Evolutionary conservation across 2,329 filamentous ascomycete species (phyloP).

Genomic region (Penicillium janthinellum): DNA sequence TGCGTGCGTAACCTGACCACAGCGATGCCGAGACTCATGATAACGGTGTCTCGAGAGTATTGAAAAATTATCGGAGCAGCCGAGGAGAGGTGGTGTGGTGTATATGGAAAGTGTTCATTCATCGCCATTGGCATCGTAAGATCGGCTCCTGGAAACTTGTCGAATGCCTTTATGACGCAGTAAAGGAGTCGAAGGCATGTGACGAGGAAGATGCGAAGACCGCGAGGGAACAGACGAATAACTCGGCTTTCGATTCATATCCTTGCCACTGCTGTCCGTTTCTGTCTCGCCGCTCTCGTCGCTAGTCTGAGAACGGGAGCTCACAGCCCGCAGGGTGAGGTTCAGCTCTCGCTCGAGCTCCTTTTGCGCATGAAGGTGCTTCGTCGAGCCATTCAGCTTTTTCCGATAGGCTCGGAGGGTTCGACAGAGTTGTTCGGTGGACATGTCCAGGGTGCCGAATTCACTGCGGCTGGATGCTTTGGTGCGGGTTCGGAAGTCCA

Average conservation of each 20-base stretch:
- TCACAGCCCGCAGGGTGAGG: constrained; percentile 40
- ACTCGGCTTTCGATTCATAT: constrained; percentile 32
- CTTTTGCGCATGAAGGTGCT: constrained; percentile 52
- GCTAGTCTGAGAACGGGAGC: constrained; percentile 32
- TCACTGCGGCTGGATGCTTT: constrained; percentile 44
- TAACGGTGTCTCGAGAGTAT: background rate
- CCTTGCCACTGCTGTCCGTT: constrained; percentile 44
- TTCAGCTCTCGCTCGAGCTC: constrained; percentile 62
- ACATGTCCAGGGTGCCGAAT: constrained; percentile 52
- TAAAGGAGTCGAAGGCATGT: constrained; percentile 41
- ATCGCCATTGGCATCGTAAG: constrained; percentile 35
- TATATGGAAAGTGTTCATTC: constrained; percentile 16
- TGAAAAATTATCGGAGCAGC: background rate
- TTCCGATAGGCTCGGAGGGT: constrained; percentile 62
- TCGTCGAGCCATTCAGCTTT: constrained; percentile 54
- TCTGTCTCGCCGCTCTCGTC: constrained; percentile 39
- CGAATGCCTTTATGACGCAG: constrained; percentile 28
- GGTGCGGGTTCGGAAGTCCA: constrained; percentile 53
- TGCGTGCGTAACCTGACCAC: constrained; percentile 6
- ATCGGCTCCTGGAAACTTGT: constrained; percentile 34
- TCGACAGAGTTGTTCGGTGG: constrained; percentile 61
- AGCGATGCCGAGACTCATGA: background rate
- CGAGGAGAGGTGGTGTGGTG: background rate
- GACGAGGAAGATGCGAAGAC: constrained; percentile 32
- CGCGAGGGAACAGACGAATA: constrained; percentile 27